Evolutionary conservation across 1,284 basidiomycete genomes (phyloP), one percentile per base, ranked within the genome.

Genomic region (Ceratobasidium theobromae): DNA sequence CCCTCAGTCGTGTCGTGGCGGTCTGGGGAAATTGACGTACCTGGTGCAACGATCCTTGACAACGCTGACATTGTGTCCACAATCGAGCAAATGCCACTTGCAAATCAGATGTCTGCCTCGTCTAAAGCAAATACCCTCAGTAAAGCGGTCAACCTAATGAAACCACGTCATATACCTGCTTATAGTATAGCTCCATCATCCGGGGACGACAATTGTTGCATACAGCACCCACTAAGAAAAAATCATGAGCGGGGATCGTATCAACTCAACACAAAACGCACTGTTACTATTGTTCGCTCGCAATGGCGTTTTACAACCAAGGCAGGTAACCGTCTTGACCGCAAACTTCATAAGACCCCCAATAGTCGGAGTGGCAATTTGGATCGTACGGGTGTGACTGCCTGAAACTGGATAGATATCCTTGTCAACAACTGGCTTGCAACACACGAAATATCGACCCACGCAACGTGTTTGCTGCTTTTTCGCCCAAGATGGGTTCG

Each of bases 261-360:
- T 16, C 18, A 65, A 54, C 64, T 21, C 48, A 23, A 66, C 57
- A 55, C 41, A 46, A 70, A 74, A 73, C 79, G 57, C 71, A 94
- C 92, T 86, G 71, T 86, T 81, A 67, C 87, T 88, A 70, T 91
- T 90, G 69, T 83, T 88, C 1, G 82, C 75, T 68, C 85, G 82
- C 58, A 98, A 74, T 11, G 92, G 87, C 0, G 95, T 95, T 76
- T 94, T 95, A 78, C 95, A 98, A 0, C 95, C 92, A 40, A 98
- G 79, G 73, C 95, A 98, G 1, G 93, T 98, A 0, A 90, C 85
- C 0, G 91, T 95, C 77, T 94, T 95, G 27, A 96, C 92, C 0
- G 94, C 93, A 72, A 96, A 98, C 76, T 95, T 96, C 95, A 98
- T 98, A 60, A 98, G 76, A 14, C 95, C 95, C 21, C 95, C 95